Base-by-base conservation (phyloP, 2,329 filamentous ascomycete species). In the Claviceps maximensis region DNA sequence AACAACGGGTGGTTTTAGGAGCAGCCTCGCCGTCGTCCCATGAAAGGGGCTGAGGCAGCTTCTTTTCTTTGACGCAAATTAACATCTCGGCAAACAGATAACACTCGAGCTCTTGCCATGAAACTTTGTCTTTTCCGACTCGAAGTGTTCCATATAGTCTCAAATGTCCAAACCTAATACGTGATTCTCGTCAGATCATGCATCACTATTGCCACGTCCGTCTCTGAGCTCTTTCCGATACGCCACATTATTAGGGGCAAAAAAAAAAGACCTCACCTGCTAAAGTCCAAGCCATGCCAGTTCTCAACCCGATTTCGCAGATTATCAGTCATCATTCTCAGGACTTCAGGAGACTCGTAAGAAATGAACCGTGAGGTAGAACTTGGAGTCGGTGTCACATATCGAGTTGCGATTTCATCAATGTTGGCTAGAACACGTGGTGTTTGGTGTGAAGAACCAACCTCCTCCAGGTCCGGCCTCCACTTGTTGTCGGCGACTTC, bases 61-160 rank as follows among this genome's bases (percentile, higher is more conserved):
- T 95, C 78, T 96, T 97, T 71, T 97, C 93, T 70, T 97, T 98
- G 56, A 98, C 89, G 65, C 93, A 98, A 58, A 98, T 98, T 61
- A 98, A 85, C 93, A 98, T 98, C 71, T 98, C 93, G 4, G 86
- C 88, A 65, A 98, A 98, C 31, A 98, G 78, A 67, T 89, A 98
- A 68, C 93, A 98, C 67, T 98, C 90, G 53, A 98, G 72, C 67
- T 97, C 93, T 72, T 98, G 93, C 93, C 93, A 98, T 7, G 90
- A 90, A 58, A 91, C 78, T 59, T 89, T 89, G 68, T 98, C 93
- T 70, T 98, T 98, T 61, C 93, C 93, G 23, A 98, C 93, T 51
- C 88, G 84, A 54, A 98, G 81, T 2, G 86, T 90, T 29, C 89
- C 91, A 62, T 95, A 90, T 33, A 97, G 74, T 33, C 90, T 83